phyloP scores from a whole-genome alignment of 352 stramenopile genomes.

The Pythium folliculosum region DNA sequence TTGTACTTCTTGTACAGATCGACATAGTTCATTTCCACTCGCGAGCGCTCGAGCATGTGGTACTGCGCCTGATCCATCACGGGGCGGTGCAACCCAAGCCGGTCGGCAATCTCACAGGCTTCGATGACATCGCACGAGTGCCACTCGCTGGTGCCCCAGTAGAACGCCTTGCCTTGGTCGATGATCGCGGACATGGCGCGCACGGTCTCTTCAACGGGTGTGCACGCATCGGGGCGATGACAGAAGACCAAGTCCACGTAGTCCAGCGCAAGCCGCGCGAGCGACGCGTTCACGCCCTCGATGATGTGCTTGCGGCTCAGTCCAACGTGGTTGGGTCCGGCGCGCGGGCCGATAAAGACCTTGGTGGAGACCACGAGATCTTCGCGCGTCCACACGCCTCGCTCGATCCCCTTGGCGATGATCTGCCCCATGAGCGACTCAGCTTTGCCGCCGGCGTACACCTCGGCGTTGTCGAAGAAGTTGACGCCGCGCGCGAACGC shows the following conservation, averaged over 20 bases:
- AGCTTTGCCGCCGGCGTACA: conserved; percentile 42
- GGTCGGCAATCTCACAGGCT: conserved; percentile 48
- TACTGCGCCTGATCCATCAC: conserved; percentile 67
- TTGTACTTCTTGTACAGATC: conserved; percentile 72
- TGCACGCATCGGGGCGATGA: conserved; percentile 58
- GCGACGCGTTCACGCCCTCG: conserved; percentile 50
- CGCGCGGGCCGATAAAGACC: conserved; percentile 51
- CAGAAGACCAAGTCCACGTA: conserved; percentile 71
- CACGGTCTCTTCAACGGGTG: conserved; percentile 26
- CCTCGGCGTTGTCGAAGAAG: conserved; percentile 66
- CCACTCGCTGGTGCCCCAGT: conserved; percentile 71
- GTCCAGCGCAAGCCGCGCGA: conserved; percentile 50
- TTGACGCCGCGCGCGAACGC: conserved; percentile 59
- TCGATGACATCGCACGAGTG: conserved; percentile 64
- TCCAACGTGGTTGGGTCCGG: conserved; percentile 38
- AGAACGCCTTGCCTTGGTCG: conserved; percentile 22
- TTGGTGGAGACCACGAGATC: conserved; percentile 72
- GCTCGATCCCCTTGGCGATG: conserved; percentile 48
- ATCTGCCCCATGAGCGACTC: conserved; percentile 55
- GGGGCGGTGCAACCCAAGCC: conserved; percentile 33
- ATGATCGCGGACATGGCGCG: conserved; percentile 23
- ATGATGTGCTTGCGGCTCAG: conserved; percentile 28
- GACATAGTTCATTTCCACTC: conserved; percentile 50
- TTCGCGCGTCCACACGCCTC: conserved; percentile 40
- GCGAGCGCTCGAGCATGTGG: conserved; percentile 60